Evolutionary conservation across 768 basidiomycete genomes (phyloP).

Genomic region (Mycena olivaceomarginata): DNA sequence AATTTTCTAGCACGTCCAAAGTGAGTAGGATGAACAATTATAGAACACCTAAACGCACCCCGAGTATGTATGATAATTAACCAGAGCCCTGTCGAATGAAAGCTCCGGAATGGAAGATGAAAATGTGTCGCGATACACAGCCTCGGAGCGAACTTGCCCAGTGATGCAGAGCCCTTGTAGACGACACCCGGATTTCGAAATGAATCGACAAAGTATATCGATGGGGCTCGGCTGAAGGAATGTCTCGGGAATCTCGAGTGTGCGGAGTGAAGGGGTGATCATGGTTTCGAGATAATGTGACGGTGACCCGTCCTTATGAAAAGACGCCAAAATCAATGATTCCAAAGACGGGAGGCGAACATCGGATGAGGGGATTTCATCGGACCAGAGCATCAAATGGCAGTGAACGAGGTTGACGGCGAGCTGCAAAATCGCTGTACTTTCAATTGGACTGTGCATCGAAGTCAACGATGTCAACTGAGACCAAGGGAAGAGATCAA

Average conservation of each 20-base stretch:
- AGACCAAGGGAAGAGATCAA: neutral
- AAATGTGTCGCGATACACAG: neutral
- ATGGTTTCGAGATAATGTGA: neutral
- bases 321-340: neutral
- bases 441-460: neutral
- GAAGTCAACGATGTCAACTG: constrained; percentile 22
- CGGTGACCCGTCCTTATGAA: no score
- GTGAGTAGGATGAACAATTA: neutral
- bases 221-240: neutral
- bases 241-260: neutral
- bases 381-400: neutral
- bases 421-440: neutral
- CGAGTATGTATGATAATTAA: neutral
- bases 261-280: neutral
- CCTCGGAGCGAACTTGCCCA: neutral
- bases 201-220: neutral
- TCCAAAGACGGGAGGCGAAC: no score
- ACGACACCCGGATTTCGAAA: constrained; percentile 9
- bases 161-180: neutral
- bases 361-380: no score
- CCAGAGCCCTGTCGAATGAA: neutral
- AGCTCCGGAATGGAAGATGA: neutral
- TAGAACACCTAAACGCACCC: neutral
- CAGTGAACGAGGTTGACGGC: neutral
- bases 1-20: no score